Evolutionary conservation across 192 early-diverging fungal genomes (phyloP).

Genomic region (Tieghemiomyces parasiticus): DNA sequence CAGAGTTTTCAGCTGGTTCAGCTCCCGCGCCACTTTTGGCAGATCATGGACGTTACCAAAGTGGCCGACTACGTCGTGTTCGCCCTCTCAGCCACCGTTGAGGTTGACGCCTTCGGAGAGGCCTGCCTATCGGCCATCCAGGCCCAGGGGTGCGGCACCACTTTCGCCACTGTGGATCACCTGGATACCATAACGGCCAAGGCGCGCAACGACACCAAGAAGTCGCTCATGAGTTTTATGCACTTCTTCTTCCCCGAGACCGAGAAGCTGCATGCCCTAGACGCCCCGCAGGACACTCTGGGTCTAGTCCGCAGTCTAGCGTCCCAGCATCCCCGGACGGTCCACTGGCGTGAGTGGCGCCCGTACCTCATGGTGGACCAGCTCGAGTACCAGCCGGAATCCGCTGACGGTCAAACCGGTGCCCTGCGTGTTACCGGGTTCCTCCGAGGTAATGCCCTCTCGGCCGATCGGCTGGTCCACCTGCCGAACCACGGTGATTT

Average conservation of each 20-base stretch:
- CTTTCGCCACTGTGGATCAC: constrained; percentile 57
- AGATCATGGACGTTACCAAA: constrained; percentile 78
- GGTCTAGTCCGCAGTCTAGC: constrained; percentile 63
- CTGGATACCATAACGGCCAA: constrained; percentile 44
- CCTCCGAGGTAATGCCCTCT: constrained; percentile 67
- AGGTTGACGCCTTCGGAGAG: constrained; percentile 91
- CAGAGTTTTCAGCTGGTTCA: constrained; percentile 80
- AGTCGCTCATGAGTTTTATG: constrained; percentile 73
- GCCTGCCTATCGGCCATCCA: constrained; percentile 67
- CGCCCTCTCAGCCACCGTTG: constrained; percentile 71
- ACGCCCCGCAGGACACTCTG: constrained; percentile 38
- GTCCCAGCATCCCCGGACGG: constrained; percentile 54
- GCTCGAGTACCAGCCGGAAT: constrained; percentile 46
- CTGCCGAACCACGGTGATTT: constrained; percentile 89
- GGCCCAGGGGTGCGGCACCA: constrained; percentile 70
- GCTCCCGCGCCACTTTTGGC: constrained; percentile 57
- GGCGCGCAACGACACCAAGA: constrained; percentile 57
- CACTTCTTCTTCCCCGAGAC: constrained; percentile 78
- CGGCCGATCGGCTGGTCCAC: constrained; percentile 84
- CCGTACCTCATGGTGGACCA: constrained; percentile 76
- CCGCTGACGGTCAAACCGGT: constrained; percentile 33
- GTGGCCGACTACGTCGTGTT: constrained; percentile 84
- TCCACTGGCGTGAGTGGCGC: constrained; percentile 75
- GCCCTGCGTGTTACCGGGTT: constrained; percentile 72
- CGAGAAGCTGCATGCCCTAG: constrained; percentile 49